Evolutionary conservation across 2,329 filamentous ascomycete species (phyloP).

Genomic region (Trichoderma citrinoviride): DNA sequence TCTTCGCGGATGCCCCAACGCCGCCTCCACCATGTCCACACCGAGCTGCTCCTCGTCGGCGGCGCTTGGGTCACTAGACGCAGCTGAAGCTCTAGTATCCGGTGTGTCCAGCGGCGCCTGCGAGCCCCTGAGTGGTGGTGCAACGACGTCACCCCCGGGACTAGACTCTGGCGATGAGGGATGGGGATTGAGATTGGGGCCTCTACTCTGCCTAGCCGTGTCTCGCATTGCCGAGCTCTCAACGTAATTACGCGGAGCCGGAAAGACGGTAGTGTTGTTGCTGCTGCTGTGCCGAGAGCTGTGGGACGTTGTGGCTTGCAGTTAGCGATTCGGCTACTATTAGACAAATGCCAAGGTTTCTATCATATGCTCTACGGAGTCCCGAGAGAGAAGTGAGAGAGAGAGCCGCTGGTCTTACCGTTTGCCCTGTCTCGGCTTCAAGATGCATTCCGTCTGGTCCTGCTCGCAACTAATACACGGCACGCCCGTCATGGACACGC

Average conservation of each 20-base stretch:
- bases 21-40: slow-evolving; percentile 11
- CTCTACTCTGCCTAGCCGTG: slow-evolving; percentile 1
- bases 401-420: background rate
- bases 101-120: background rate
- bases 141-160: background rate
- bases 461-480: slow-evolving; percentile 19
- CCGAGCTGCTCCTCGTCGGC: slow-evolving; percentile 10
- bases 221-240: slow-evolving; percentile 10
- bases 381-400: no score
- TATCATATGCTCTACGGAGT: no score
- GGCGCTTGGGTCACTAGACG: background rate
- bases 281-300: slow-evolving; percentile 12
- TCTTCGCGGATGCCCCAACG: slow-evolving; percentile 3
- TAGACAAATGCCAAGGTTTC: no score
- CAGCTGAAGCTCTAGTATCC: background rate
- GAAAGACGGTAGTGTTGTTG: slow-evolving; percentile 13
- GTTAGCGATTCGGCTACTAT: background rate
- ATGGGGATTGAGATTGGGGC: no score
- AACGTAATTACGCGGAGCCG: slow-evolving; percentile 12
- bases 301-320: slow-evolving; percentile 11
- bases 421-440: slow-evolving; percentile 18
- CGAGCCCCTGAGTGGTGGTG: background rate
- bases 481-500: slow-evolving; percentile 15
- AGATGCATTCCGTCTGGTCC: slow-evolving; percentile 14
- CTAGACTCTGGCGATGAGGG: background rate